A percentile compares a stretch with the other conserved stretches of the same genome.
phyloP scores from a whole-genome alignment of 192 early-diverging fungal genomes.

The Lobosporangium transversale region DNA sequence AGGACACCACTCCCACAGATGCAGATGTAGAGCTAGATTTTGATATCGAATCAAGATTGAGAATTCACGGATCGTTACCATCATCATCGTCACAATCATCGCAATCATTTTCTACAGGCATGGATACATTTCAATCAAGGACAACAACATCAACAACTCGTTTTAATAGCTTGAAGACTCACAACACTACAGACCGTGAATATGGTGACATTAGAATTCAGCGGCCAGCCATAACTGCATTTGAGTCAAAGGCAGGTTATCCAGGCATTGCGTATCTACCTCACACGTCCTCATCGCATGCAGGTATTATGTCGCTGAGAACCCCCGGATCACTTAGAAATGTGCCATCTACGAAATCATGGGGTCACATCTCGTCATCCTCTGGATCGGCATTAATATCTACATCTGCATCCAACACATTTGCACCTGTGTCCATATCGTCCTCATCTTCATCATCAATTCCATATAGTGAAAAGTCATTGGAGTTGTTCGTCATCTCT shows the following conservation, averaged over 20 bases:
- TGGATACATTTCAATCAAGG: neutral
- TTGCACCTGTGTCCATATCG: constrained; percentile 7
- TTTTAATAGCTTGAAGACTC: neutral
- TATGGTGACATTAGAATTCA: constrained; percentile 29
- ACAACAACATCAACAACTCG: neutral
- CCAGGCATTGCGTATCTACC: constrained; percentile 40
- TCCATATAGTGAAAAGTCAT: neutral
- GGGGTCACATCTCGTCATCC: constrained; percentile 4
- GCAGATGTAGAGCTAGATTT: neutral
- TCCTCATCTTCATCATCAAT: neutral
- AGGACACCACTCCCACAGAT: neutral
- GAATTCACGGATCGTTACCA: neutral
- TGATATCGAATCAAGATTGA: neutral
- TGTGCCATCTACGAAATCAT: constrained; percentile 5
- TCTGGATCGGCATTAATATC: neutral
- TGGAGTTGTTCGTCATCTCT: neutral
- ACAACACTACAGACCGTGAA: neutral
- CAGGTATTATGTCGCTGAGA: constrained; percentile 3
- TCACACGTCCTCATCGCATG: constrained; percentile 1
- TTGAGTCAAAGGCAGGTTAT: constrained; percentile 21
- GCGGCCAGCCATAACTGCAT: constrained; percentile 9
- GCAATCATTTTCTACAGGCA: neutral
- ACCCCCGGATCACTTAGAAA: constrained; percentile 15
- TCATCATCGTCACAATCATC: no score
- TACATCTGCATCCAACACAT: constrained; percentile 14